A percentile compares a stretch with the other conserved stretches of the same genome.
These are phyloP conservation scores for Backusella parvicylindrica DNA, from an alignment of 192 early-diverging fungal species.

Conservation along the genomic window DNA sequence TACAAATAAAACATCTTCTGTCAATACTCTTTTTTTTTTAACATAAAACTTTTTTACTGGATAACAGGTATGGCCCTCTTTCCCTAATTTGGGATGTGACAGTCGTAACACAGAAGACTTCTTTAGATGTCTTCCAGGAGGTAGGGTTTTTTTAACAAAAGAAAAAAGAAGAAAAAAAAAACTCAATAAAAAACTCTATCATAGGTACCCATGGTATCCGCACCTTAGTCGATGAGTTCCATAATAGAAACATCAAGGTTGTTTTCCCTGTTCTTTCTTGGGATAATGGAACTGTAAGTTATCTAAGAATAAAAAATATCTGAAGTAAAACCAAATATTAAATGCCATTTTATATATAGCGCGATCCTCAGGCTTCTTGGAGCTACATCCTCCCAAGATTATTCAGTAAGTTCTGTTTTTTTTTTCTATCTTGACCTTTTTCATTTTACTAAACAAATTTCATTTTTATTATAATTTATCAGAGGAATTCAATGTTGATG, in stretches of 20 bases:
- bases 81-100: slow-evolving; percentile 20
- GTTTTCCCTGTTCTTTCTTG: slow-evolving; percentile 10
- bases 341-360: neutral
- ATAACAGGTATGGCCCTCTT: slow-evolving; percentile 15
- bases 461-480: neutral
- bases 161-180: neutral
- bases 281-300: slow-evolving; percentile 25
- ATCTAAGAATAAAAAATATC: neutral
- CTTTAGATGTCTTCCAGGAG: slow-evolving; percentile 22
- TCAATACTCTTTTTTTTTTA: neutral
- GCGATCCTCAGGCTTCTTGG: slow-evolving; percentile 20
- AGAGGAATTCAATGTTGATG: slow-evolving; percentile 28
- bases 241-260: slow-evolving; percentile 2
- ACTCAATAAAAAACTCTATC: neutral
- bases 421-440: neutral
- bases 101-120: slow-evolving; percentile 26
- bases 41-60: neutral
- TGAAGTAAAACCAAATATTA: no score
- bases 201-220: slow-evolving; percentile 17
- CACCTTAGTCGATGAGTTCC: slow-evolving; percentile 13
- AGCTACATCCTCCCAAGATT: slow-evolving; percentile 23
- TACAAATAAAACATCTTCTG: neutral
- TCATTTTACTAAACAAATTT: neutral
- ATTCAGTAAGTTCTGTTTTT: slow-evolving; percentile 14
- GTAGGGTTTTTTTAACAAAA: neutral